Evolutionary conservation across 2,329 filamentous ascomycete species (phyloP), one percentile per base, ranked within the genome.

Genomic region (Reticulascus tulasneorum): DNA sequence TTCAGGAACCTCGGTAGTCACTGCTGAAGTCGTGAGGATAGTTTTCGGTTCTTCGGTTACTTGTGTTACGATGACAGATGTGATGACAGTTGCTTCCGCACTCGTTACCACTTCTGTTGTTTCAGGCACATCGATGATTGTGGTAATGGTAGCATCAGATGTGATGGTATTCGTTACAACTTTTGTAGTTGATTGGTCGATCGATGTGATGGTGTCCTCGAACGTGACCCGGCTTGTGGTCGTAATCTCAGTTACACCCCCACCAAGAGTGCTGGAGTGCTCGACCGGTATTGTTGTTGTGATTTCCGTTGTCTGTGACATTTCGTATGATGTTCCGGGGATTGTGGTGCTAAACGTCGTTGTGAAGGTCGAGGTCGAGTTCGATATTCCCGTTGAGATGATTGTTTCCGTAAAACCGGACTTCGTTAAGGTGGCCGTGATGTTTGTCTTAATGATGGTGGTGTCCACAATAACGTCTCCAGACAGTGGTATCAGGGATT

Each of bases 11-110:
- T 29, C 35, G 11, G 32, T 35, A 8, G 34, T 34, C 11, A 30
- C 19, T 15, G 29, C 20, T 10, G 40, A 36, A 6, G 35, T 45
- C 3, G 26, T 16, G 11, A 35, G 32, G 24, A 29, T 41, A 6
- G 37, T 30, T 7, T 18, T 13, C 3, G 10, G 16, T 7, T 39
- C 24, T 7, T 16, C 16, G 8, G 21, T 33, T 22, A 38, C n/a
- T n/a, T n/a, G n/a, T n/a, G n/a, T 21, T 12, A 36, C 21, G 23
- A 22, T 3, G 17, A 22, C 7, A 7, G 23, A 38, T 12, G 32
- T 25, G 16, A 26, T 33, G 20, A 28, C 17, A 6, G 40, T 32
- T 2, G 23, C 9, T 17, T 34, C 42, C 2, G 20, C 32, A 9
- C 28, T 19, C 27, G n/a, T n/a, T n/a, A n/a, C n/a, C n/a, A n/a